Evolutionary conservation across 2,329 filamentous ascomycete genomes (phyloP).

Genomic region (Pseudocercospora ulei): DNA sequence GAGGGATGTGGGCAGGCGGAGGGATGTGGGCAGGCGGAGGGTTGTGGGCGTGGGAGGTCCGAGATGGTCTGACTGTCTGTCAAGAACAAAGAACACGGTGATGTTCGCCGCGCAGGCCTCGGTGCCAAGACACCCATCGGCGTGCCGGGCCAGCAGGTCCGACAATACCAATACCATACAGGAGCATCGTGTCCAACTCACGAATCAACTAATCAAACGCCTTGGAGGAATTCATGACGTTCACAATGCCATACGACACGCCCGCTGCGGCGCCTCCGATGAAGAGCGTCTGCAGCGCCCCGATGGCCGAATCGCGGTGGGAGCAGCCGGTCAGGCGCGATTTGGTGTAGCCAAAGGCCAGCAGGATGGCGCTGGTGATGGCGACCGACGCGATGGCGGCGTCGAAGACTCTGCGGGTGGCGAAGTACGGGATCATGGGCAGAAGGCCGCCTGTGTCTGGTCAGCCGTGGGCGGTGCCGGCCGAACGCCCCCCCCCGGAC

Average conservation of each 20-base stretch:
- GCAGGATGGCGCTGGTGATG: slow-evolving; percentile 44
- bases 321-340: slow-evolving; percentile 31
- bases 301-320: slow-evolving; percentile 25
- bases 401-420: slow-evolving; percentile 34
- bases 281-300: slow-evolving; percentile 33
- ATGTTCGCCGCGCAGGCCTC: too few species aligned
- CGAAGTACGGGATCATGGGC: slow-evolving; percentile 48
- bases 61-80: too few species aligned
- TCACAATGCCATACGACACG: slow-evolving; percentile 36
- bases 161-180: background rate
- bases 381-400: slow-evolving; percentile 44
- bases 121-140: too few species aligned
- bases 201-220: slow-evolving; percentile 6
- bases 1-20: too few species aligned
- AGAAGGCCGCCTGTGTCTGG: slow-evolving; percentile 32
- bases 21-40: too few species aligned
- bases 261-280: slow-evolving; percentile 35
- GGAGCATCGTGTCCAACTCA: background rate
- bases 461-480: slow-evolving; percentile 4
- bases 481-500: background rate
- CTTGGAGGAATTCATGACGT: slow-evolving; percentile 26
- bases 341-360: slow-evolving; percentile 47
- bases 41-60: too few species aligned
- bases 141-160: too few species aligned
- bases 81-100: too few species aligned